Base-by-base conservation (phyloP, 164 flowering plant species). In the Chloranthus sessilifolius region DNA sequence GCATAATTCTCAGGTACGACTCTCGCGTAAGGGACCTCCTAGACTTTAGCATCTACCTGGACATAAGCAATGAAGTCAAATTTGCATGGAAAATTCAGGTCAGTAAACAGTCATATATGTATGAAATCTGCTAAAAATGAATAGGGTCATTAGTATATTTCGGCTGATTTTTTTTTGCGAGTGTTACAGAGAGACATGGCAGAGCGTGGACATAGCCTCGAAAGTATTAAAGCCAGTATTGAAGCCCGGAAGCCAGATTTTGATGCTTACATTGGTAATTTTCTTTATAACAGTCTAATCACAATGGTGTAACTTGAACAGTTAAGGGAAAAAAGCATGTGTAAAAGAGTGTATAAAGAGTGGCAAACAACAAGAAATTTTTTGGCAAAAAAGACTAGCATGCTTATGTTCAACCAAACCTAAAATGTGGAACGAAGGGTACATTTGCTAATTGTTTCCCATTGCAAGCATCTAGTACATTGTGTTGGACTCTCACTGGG, bases 81-180 rank as follows among this genome's bases (percentile, higher is more conserved):
- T 92, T 92, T 52, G 95, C 95, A 25, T 88, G 96, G 96, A 92
- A 92, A 66, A 92, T 92, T 71, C 96, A 92, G 98, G 98, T 81
- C 63, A 58, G 26, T 28, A 7, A 23, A 42, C 25, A 15, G 8
- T 8, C 3, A 21, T 45, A 2, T 3, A 23, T 19, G 10, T 27
- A 3, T 21, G 5, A 7, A 33, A 19, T 20, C 21, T 53, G 30
- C 26, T 11, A 6, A 2, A n/a, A n/a, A n/a, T n/a, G n/a, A n/a
- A n/a, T n/a, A n/a, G n/a, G n/a, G n/a, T n/a, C n/a, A n/a, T n/a
- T 53, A 47, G 34, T 31, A 34, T 38, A 50, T 7, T 49, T 34
- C 2, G 1, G 41, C 55, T 66, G 25, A 61, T 26, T 28, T 41
- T 47, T n/a, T n/a, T 21, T 53, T 58, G 7, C 17, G 16, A 31